Evolutionary conservation across 768 basidiomycete species (phyloP).

Genomic region (Tricholoma terreum): DNA sequence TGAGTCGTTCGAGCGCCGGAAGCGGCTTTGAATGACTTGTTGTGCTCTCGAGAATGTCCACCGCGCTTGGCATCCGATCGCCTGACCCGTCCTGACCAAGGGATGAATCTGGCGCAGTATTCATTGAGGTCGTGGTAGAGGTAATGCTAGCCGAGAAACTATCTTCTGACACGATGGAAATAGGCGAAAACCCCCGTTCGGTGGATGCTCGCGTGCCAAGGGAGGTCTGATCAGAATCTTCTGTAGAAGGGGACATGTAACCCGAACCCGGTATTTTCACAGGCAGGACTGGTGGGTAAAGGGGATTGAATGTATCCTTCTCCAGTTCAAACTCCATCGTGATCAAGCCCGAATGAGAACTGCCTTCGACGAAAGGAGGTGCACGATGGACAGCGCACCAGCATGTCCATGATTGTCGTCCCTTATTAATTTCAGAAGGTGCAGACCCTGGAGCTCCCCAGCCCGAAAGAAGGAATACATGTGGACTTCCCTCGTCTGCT

Average conservation of each 20-base stretch:
- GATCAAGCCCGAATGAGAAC: conserved; percentile 36
- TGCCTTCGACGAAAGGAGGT: conserved; percentile 15
- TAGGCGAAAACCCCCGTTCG: not conserved
- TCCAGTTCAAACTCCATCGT: conserved; percentile 83
- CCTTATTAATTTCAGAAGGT: conserved; percentile 24
- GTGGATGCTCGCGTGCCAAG: not conserved
- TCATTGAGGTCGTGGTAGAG: not conserved
- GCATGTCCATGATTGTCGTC: conserved; percentile 56
- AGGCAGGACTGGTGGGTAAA: conserved; percentile 45
- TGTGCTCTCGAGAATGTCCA: conserved; percentile 69
- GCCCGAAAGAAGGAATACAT: conserved; percentile 70
- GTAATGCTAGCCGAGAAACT: not conserved
- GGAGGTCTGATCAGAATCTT: not conserved
- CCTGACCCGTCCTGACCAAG: conserved; percentile 13
- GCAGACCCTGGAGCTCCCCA: conserved; percentile 64
- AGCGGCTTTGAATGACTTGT: conserved; percentile 66
- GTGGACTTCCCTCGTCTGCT: conserved; percentile 43
- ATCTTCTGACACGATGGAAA: not conserved
- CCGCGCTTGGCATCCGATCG: conserved; percentile 45
- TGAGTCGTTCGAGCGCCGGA: conserved; percentile 64
- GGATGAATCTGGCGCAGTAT: not conserved
- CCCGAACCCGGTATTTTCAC: not conserved
- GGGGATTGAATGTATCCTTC: conserved; percentile 63
- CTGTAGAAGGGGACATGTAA: not conserved
- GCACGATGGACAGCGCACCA: conserved; percentile 69